These are phyloP conservation scores for Gossypium australe DNA, from an alignment of 345 rosid genomes.

Conservation along the genomic window DNA sequence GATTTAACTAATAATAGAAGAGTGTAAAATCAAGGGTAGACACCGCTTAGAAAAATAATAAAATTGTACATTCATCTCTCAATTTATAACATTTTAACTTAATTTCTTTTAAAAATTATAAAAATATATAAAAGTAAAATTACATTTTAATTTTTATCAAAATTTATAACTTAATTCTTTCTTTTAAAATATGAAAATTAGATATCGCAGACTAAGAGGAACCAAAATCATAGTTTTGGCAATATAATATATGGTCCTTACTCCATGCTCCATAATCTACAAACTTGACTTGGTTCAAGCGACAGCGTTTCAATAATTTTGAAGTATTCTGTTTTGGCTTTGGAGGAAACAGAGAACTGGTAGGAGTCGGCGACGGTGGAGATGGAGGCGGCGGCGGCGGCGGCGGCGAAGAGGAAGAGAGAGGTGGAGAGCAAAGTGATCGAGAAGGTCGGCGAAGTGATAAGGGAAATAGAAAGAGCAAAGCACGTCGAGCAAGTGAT, in stretches of 20 bases:
- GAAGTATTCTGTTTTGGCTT: background rate
- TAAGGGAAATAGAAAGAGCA: conserved; percentile 45
- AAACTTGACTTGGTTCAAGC: background rate
- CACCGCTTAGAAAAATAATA: no score
- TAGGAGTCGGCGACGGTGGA: background rate
- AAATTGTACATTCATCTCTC: no score
- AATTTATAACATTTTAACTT: no score
- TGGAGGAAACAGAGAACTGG: background rate
- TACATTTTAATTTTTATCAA: no score
- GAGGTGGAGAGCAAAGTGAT: conserved; percentile 29
- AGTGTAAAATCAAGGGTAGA: no score
- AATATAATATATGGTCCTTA: background rate
- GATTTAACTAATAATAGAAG: no score
- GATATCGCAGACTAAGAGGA: no score
- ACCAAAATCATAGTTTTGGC: no score
- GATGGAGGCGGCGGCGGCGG: conserved; percentile 14
- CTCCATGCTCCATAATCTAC: background rate
- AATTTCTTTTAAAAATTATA: no score
- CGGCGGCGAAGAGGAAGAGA: background rate
- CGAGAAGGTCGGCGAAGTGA: conserved; percentile 55
- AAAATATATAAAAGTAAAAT: no score
- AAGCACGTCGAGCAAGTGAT: conserved; percentile 70
- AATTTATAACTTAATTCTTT: no score
- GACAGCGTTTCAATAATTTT: background rate
- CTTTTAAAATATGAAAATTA: no score